These are phyloP conservation scores for Perilla frutescens DNA, from an alignment of 257 asterid genomes.

Conservation along the genomic window DNA sequence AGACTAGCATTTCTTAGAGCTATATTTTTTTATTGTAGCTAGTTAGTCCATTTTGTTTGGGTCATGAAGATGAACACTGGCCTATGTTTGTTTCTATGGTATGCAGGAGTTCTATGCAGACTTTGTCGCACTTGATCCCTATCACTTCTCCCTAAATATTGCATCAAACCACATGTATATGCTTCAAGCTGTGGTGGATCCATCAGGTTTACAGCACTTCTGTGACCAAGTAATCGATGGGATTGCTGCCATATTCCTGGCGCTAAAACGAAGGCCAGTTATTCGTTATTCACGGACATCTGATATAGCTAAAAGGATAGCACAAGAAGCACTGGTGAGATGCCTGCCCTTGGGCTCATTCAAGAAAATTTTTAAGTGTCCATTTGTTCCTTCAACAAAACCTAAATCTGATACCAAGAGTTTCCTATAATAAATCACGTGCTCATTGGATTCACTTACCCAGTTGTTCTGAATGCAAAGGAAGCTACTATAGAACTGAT, in stretches of 20 bases:
- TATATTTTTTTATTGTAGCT: constrained; percentile 16
- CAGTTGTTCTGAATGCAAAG: constrained; percentile 13
- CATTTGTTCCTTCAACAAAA: constrained; percentile 25
- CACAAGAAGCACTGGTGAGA: constrained; percentile 93
- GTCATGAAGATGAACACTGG: constrained; percentile 13
- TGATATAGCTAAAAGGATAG: constrained; percentile 84
- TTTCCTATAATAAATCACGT: constrained; percentile 17
- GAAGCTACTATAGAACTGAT: constrained; percentile 26
- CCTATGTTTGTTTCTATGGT: constrained; percentile 40
- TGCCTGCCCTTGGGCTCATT: constrained; percentile 12
- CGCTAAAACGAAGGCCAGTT: constrained; percentile 84
- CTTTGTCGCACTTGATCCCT: constrained; percentile 85
- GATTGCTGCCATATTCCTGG: constrained; percentile 84
- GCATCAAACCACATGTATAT: constrained; percentile 81
- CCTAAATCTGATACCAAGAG: neutral
- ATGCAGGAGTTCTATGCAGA: constrained; percentile 94
- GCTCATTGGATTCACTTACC: constrained; percentile 29
- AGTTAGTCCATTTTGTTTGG: constrained; percentile 23
- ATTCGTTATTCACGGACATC: constrained; percentile 92
- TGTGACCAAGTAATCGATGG: constrained; percentile 93
- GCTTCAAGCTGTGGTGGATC: constrained; percentile 97
- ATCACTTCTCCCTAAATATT: constrained; percentile 79
- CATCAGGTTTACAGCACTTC: constrained; percentile 72
- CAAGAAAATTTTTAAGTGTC: neutral
- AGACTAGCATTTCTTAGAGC: constrained; percentile 14